Evolutionary conservation across 2,329 filamentous ascomycete species (phyloP), one percentile per base, ranked within the genome.

Genomic region (Trichoderma lentiforme): DNA sequence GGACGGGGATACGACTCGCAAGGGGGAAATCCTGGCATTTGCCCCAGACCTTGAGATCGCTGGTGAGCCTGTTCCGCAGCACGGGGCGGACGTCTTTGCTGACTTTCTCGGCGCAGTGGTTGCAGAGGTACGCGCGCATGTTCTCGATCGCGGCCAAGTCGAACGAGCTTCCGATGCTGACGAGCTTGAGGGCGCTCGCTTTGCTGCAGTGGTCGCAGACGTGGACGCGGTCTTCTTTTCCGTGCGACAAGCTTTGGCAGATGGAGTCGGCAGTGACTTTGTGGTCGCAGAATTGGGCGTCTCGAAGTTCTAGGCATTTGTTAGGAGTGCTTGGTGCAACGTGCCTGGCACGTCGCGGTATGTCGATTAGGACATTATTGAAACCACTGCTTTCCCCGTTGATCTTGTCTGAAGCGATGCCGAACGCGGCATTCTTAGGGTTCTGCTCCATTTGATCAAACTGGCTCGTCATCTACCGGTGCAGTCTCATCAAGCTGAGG

Each of bases 101-200:
- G 5, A 75, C 62, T 6, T 30, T 28, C 1, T 51, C 24, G 12
- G 77, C 65, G 74, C 83, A 84, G 0, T 32, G 30, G 12, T 58
- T 34, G 74, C 83, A 84, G 5, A 82, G 76, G 74, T 82, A 83
- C 53, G 77, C 77, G 4, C 83, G 79, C 76, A 83, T 78, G 36
- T 39, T 61, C n/a, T 79, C 34, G n/a, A 82, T 70, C 5, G 18
- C 24, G 11, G 21, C 34, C 1, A 71, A 73, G 47, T 80, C 51
- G 51, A 24, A 51, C 9, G 73, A 53, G n/a, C 63, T 70, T 1
- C 71, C 8, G 7, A 58, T 71, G 1, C 67, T 18, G 43, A 75
- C 72, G 53, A 81, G 72, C 7, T 74, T 58, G 4, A 32, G 26
- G 15, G 74, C 73, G 73, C 74, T 76, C 2, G 18, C n/a, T 1